These are phyloP conservation scores for Nitzschia sp. DNA, from an alignment of 108 stramenopile species.

Conservation along the genomic window DNA sequence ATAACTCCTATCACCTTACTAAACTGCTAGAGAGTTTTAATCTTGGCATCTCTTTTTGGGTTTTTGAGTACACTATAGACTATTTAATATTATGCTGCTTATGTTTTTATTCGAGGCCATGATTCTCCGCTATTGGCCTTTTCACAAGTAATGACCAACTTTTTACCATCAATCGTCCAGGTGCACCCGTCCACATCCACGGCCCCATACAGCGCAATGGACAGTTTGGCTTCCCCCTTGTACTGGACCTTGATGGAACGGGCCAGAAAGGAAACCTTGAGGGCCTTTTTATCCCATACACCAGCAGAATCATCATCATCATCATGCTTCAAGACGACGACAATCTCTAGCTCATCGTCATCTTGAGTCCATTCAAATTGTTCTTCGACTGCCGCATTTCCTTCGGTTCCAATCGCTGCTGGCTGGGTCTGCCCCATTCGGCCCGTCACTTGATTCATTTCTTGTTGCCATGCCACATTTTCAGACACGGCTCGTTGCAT, in stretches of 20 bases:
- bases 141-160: constrained; percentile 41
- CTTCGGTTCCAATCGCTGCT: constrained; percentile 59
- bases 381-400: constrained; percentile 54
- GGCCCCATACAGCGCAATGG: constrained; percentile 44
- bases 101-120: constrained; percentile 22
- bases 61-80: too few species aligned
- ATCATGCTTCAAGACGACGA: constrained; percentile 10
- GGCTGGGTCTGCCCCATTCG: constrained; percentile 25
- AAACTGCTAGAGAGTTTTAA: too few species aligned
- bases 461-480: constrained; percentile 64
- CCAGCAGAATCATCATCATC: background rate
- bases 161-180: constrained; percentile 73
- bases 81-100: too few species aligned
- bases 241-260: constrained; percentile 43
- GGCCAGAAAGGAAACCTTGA: constrained; percentile 57
- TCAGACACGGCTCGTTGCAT: constrained; percentile 62
- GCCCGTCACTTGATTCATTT: constrained; percentile 56
- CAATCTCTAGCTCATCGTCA: constrained; percentile 71
- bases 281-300: constrained; percentile 22
- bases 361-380: constrained; percentile 72
- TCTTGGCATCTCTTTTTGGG: too few species aligned
- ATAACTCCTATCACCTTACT: too few species aligned
- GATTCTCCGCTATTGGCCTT: constrained; percentile 26
- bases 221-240: constrained; percentile 27
- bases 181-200: constrained; percentile 80